phyloP scores from a whole-genome alignment of 208 protist species.

The Blechomonas ayalai region DNA sequence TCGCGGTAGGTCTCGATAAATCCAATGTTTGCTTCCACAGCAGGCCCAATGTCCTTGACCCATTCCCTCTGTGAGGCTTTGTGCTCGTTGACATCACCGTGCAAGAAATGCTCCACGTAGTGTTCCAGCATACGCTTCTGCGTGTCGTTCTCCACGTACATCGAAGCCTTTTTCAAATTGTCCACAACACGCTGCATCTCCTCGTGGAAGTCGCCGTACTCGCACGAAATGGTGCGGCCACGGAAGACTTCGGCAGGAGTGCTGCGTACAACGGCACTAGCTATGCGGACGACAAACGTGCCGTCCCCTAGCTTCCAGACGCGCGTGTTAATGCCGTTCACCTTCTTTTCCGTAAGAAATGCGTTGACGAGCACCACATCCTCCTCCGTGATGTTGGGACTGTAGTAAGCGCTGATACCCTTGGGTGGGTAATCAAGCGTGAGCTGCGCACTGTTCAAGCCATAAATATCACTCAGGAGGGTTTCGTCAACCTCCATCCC shows the following conservation, averaged over 20 bases:
- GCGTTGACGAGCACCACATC: constrained; percentile 72
- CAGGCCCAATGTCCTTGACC: constrained; percentile 87
- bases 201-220: constrained; percentile 69
- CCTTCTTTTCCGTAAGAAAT: constrained; percentile 46
- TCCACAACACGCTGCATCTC: constrained; percentile 58
- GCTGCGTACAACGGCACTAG: constrained; percentile 23
- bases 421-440: constrained; percentile 64
- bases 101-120: constrained; percentile 76
- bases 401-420: constrained; percentile 84
- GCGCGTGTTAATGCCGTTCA: constrained; percentile 77
- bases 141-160: constrained; percentile 66
- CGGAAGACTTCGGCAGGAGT: constrained; percentile 36
- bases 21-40: constrained; percentile 92
- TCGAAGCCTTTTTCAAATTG: constrained; percentile 36
- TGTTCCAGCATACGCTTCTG: constrained; percentile 85
- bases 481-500: constrained; percentile 7
- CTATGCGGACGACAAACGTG: constrained; percentile 41
- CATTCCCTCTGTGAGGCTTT: constrained; percentile 84
- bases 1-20: constrained; percentile 94
- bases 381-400: constrained; percentile 46
- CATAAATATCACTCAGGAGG: constrained; percentile 60
- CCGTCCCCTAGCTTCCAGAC: constrained; percentile 54
- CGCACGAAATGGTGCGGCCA: constrained; percentile 43
- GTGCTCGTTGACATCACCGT: constrained; percentile 80
- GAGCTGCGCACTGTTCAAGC: constrained; percentile 27